Conservation (phyloP, 176 grass and related monocot genomes). For the Hyparrhenia diplandra region DNA sequence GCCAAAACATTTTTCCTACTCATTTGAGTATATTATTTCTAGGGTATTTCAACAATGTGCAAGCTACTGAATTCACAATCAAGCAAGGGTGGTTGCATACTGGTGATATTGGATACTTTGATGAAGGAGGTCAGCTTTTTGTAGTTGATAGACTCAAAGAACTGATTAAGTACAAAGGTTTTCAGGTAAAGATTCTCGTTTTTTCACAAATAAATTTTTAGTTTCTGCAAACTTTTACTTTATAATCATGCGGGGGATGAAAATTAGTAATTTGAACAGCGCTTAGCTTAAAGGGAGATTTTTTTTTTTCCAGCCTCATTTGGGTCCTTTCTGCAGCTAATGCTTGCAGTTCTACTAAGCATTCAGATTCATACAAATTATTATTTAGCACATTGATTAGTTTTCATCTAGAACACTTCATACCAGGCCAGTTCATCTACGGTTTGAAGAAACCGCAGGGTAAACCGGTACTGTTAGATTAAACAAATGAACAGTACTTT, state of each 20-base stretch:
- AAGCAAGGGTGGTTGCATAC: conserved; percentile 91
- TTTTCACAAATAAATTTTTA: background rate
- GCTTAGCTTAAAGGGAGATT: background rate
- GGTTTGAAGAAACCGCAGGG: too few relatives aligned
- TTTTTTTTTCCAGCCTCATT: background rate
- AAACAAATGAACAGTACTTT: too few relatives aligned
- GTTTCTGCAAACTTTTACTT: background rate
- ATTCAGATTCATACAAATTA: background rate
- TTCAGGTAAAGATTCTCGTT: conserved; percentile 46
- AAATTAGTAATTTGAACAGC: background rate
- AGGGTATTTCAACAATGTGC: conserved; percentile 92
- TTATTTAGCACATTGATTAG: background rate
- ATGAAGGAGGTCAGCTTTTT: conserved; percentile 63
- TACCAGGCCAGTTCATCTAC: too few relatives aligned
- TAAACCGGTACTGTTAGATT: too few relatives aligned
- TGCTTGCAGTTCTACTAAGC: too few relatives aligned
- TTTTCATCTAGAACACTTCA: background rate
- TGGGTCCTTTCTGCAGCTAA: too few relatives aligned
- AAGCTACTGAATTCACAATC: conserved; percentile 86
- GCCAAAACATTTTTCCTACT: conserved; percentile 3
- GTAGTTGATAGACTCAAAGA: conserved; percentile 98
- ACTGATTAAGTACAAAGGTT: conserved; percentile 97
- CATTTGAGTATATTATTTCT: conserved; percentile 3
- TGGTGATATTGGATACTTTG: conserved; percentile 89
- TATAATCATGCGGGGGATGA: background rate